These are phyloP conservation scores for Elasticomyces elasticus DNA, from an alignment of 495 filamentous ascomycete species.

Conservation along the genomic window DNA sequence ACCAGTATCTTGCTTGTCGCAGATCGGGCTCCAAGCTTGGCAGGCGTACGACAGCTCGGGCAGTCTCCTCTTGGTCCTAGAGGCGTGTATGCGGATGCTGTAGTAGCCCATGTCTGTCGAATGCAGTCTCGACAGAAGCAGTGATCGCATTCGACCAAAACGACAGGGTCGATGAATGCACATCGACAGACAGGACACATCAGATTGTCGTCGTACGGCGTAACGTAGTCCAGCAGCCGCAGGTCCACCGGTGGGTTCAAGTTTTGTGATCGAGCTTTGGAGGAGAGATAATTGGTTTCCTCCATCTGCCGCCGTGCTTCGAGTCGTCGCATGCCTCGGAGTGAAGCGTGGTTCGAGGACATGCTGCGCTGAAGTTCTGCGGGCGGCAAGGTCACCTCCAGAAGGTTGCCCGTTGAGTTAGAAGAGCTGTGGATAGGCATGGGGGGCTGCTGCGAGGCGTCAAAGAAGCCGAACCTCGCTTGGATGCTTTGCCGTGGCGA, in stretches of 20 bases:
- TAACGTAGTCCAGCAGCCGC: slow-evolving; percentile 59
- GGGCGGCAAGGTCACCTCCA: neutral
- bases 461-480: too few relatives aligned
- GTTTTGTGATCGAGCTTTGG: slow-evolving; percentile 11
- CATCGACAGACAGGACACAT: slow-evolving; percentile 77
- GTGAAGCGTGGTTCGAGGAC: neutral
- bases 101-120: slow-evolving; percentile 27
- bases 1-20: slow-evolving; percentile 37
- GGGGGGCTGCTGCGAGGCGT: too few relatives aligned
- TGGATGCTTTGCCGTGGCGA: neutral
- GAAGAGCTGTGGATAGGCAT: neutral
- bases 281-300: slow-evolving; percentile 12
- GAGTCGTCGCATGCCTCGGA: slow-evolving; percentile 17
- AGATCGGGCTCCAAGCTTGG: slow-evolving; percentile 11
- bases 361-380: slow-evolving; percentile 8
- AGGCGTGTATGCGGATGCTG: slow-evolving; percentile 11
- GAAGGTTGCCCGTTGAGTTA: neutral
- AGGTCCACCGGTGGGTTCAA: slow-evolving; percentile 45
- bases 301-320: slow-evolving; percentile 16
- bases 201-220: slow-evolving; percentile 61
- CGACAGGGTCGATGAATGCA: slow-evolving; percentile 62
- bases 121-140: slow-evolving; percentile 69
- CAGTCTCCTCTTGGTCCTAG: slow-evolving; percentile 20
- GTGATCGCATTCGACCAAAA: slow-evolving; percentile 58
- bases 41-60: slow-evolving; percentile 31